phyloP scores from a whole-genome alignment of 495 filamentous ascomycete genomes.

The Tuber brumale region DNA sequence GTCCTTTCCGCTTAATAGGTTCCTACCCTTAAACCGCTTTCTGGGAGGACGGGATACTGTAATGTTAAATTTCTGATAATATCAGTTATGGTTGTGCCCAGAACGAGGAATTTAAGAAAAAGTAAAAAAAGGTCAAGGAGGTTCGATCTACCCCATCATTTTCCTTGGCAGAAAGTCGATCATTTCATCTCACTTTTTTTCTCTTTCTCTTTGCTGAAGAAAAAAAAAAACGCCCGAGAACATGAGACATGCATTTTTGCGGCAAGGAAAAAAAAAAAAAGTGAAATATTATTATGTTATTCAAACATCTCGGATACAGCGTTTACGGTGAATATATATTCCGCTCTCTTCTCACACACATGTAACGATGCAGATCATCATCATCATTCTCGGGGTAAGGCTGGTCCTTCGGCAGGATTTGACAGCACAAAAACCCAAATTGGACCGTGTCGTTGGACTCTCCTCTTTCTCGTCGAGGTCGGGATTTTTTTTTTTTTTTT shows the following conservation, averaged over 20 bases:
- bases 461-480: no score
- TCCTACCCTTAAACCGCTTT: background rate
- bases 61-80: background rate
- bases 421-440: no score
- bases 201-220: background rate
- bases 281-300: background rate
- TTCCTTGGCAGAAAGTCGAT: background rate
- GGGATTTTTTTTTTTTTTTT: no score
- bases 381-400: background rate
- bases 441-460: no score
- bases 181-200: background rate
- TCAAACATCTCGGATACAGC: background rate
- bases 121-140: background rate
- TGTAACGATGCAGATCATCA: background rate
- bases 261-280: background rate
- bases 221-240: background rate
- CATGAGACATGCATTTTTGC: slow-evolving; percentile 1
- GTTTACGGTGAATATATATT: slow-evolving; percentile 5
- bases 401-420: background rate
- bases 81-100: background rate
- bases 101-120: background rate
- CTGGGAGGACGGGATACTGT: background rate
- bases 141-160: background rate
- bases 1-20: background rate
- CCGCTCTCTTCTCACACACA: background rate